Conservation (phyloP, 306 rosid genomes). For the Citrullus colocynthis region DNA sequence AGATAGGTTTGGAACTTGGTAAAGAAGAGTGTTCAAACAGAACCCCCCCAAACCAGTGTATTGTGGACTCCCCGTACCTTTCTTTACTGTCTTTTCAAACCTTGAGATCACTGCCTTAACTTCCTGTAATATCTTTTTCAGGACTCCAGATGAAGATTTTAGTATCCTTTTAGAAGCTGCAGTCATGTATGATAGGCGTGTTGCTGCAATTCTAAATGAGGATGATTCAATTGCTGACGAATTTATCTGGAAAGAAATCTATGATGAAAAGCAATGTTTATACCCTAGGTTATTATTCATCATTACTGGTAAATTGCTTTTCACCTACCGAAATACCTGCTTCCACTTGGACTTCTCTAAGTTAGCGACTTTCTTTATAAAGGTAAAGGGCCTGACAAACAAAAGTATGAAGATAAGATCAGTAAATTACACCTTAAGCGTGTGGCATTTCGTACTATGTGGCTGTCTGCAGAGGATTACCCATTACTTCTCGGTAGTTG, state of each 20-base stretch:
- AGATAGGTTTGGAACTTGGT: neutral
- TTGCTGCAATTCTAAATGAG: slow-evolving; percentile 77
- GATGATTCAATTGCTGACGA: slow-evolving; percentile 73
- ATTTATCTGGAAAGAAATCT: slow-evolving; percentile 60
- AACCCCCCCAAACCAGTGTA: neutral
- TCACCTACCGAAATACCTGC: neutral
- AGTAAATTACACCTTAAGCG: slow-evolving; percentile 68
- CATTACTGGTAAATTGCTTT: slow-evolving; percentile 48
- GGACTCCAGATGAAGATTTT: slow-evolving; percentile 97
- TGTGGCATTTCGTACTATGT: slow-evolving; percentile 92
- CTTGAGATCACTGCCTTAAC: neutral
- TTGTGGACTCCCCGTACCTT: too few species aligned
- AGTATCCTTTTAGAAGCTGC: slow-evolving; percentile 94
- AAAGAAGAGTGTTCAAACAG: neutral
- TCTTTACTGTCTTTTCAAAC: too few species aligned
- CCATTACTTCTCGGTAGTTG: slow-evolving; percentile 69
- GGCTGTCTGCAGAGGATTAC: slow-evolving; percentile 96
- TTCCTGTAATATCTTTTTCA: slow-evolving; percentile 15
- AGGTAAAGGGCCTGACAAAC: slow-evolving; percentile 95
- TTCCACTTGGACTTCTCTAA: slow-evolving; percentile 8
- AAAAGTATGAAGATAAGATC: slow-evolving; percentile 71
- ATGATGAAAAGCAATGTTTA: slow-evolving; percentile 41
- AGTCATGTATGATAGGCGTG: slow-evolving; percentile 94
- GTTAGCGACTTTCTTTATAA: slow-evolving; percentile 11
- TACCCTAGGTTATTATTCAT: slow-evolving; percentile 82